Percentiles rank a stretch among this genome's conserved stretches.
These are phyloP conservation scores for Aspergillus campestris DNA, from an alignment of 495 filamentous ascomycete genomes.

Conservation along the genomic window DNA sequence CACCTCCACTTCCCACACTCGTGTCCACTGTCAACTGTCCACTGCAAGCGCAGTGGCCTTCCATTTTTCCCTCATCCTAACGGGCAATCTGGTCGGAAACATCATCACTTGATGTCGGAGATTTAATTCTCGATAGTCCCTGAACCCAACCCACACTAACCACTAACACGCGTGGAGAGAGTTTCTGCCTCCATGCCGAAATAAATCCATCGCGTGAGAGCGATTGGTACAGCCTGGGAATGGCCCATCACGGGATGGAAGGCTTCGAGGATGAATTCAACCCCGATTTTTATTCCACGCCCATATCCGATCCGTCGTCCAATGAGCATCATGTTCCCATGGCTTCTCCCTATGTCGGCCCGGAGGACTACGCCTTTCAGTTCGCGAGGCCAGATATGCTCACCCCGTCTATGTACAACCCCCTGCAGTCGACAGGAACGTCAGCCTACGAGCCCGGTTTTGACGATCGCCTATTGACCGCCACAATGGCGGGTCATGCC, in stretches of 20 bases:
- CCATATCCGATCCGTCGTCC: conserved; percentile 5
- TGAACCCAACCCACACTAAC: too few relatives aligned
- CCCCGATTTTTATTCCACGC: conserved; percentile 7
- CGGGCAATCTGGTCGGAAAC: too few relatives aligned
- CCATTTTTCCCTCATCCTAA: too few relatives aligned
- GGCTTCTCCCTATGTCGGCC: conserved; percentile 3
- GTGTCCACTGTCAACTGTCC: too few relatives aligned
- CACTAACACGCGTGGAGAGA: too few relatives aligned
- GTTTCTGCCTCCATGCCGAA: too few relatives aligned
- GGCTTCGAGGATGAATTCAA: conserved; percentile 12
- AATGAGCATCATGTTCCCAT: conserved; percentile 4
- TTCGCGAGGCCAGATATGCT: conserved; percentile 6
- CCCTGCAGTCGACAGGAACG: not conserved
- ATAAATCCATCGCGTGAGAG: too few relatives aligned
- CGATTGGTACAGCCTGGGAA: not conserved
- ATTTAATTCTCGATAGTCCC: too few relatives aligned
- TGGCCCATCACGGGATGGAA: conserved; percentile 9
- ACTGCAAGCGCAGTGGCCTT: too few relatives aligned
- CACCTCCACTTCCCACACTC: too few relatives aligned
- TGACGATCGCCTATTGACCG: conserved; percentile 24
- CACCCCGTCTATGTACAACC: too few relatives aligned
- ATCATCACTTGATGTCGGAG: too few relatives aligned
- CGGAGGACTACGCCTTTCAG: conserved; percentile 10
- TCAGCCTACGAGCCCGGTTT: not conserved
- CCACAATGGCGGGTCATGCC: conserved; percentile 5